A percentile compares a stretch with the other conserved stretches of the same genome.
Evolutionary conservation across 2,329 filamentous ascomycete species (phyloP).

Genomic region (Penicillium sp.): DNA sequence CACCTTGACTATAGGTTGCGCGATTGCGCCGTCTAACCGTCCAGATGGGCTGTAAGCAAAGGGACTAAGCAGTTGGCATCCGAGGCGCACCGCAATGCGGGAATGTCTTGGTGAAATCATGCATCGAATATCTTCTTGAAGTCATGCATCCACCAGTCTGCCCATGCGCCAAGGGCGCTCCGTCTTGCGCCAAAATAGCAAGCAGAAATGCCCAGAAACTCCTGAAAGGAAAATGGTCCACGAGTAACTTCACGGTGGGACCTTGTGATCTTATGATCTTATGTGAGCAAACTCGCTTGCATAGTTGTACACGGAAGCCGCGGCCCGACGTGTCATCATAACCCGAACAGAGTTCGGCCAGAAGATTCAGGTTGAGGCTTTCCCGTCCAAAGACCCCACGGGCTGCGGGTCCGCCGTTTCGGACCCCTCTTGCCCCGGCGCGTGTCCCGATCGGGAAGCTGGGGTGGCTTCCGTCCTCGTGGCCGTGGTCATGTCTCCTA

Average conservation of each 20-base stretch:
- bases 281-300: not conserved
- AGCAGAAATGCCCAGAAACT: not conserved
- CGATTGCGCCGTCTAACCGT: not conserved
- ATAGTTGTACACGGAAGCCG: not conserved
- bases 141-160: not conserved
- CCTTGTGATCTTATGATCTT: not conserved
- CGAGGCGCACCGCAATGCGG: not conserved
- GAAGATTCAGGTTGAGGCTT: slow-evolving; percentile 13
- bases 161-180: not conserved
- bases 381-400: slow-evolving; percentile 17
- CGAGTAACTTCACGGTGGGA: not conserved
- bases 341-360: not conserved
- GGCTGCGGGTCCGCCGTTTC: slow-evolving; percentile 19
- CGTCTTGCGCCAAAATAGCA: not conserved
- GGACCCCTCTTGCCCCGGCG: slow-evolving; percentile 18
- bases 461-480: slow-evolving; percentile 4
- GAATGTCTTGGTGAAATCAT: too few relatives aligned
- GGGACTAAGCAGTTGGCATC: not conserved
- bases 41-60: not conserved
- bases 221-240: not conserved
- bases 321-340: not conserved
- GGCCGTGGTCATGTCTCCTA: slow-evolving; percentile 16
- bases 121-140: not conserved
- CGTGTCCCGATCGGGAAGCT: slow-evolving; percentile 6
- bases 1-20: not conserved